phyloP scores from a whole-genome alignment of 352 stramenopile species.

The Bremia lactucae region DNA sequence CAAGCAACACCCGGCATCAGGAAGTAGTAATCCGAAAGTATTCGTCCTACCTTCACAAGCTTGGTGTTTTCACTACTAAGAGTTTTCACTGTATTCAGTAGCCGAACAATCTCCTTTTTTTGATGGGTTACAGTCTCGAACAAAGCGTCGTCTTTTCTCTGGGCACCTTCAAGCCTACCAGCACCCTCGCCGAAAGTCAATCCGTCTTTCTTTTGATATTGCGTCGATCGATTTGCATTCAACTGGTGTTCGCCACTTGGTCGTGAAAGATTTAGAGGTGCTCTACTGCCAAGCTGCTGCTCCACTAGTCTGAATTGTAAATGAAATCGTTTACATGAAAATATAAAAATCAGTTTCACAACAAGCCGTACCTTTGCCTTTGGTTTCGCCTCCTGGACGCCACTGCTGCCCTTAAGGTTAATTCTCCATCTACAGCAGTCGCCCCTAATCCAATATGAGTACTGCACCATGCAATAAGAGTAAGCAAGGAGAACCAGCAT shows the following conservation, averaged over 20 bases:
- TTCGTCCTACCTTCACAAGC: constrained; percentile 49
- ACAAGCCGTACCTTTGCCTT: constrained; percentile 29
- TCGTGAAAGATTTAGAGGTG: constrained; percentile 22
- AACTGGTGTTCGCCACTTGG: too few species aligned
- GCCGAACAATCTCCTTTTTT: constrained; percentile 72
- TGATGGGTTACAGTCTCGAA: constrained; percentile 54
- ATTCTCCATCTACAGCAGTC: constrained; percentile 61
- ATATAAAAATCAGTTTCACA: background rate
- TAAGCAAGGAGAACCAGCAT: too few species aligned
- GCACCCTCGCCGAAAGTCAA: background rate
- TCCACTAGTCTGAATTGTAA: constrained; percentile 60
- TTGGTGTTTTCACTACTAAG: constrained; percentile 79
- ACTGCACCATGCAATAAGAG: too few species aligned
- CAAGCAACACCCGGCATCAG: too few species aligned
- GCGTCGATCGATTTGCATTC: constrained; percentile 5
- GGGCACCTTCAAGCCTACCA: background rate
- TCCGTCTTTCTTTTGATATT: constrained; percentile 14
- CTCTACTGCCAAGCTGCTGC: constrained; percentile 50
- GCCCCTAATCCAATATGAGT: constrained; percentile 42
- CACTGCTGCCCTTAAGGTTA: constrained; percentile 63
- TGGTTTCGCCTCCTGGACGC: constrained; percentile 80
- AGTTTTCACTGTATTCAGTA: constrained; percentile 78
- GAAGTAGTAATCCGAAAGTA: background rate
- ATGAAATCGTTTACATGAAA: too few species aligned
- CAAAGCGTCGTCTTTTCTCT: constrained; percentile 31